These are phyloP conservation scores for Aureobasidium lini DNA, from an alignment of 2,329 filamentous ascomycete genomes.

Conservation along the genomic window DNA sequence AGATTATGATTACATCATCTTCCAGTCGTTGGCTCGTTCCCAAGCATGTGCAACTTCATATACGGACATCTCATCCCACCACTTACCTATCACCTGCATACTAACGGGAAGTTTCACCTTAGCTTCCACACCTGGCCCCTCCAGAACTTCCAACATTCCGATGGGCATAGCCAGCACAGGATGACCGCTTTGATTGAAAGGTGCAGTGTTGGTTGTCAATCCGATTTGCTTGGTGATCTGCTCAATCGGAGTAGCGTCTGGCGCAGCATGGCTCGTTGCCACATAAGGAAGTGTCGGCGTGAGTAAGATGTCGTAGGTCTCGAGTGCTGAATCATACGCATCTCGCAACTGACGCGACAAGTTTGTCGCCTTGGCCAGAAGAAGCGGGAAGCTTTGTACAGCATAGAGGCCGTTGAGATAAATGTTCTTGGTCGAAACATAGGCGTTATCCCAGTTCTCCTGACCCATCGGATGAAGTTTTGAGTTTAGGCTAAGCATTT, in stretches of 20 bases:
- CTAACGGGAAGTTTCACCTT: conserved; percentile 41
- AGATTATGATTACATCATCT: conserved; percentile 23
- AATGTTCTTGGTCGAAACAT: conserved; percentile 48
- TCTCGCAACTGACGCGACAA: conserved; percentile 41
- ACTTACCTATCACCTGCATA: conserved; percentile 48
- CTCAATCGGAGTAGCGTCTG: conserved; percentile 35
- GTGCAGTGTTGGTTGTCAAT: conserved; percentile 48
- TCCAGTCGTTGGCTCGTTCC: conserved; percentile 42
- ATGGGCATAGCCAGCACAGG: conserved; percentile 48
- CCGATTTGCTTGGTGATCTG: conserved; percentile 47
- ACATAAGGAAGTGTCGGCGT: conserved; percentile 45
- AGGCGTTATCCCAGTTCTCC: conserved; percentile 45
- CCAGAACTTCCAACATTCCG: conserved; percentile 37
- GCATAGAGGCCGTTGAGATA: conserved; percentile 47
- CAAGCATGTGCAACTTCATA: conserved; percentile 40
- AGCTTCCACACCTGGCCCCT: conserved; percentile 27
- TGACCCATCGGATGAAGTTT: conserved; percentile 41
- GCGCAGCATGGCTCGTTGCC: conserved; percentile 36
- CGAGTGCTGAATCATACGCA: conserved; percentile 37
- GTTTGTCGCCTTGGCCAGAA: conserved; percentile 46
- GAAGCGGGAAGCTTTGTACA: conserved; percentile 35
- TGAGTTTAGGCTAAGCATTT: conserved; percentile 44
- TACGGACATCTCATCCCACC: conserved; percentile 45
- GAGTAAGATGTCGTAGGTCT: conserved; percentile 38
- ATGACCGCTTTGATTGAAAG: conserved; percentile 52